Base-by-base conservation (phyloP, 805 yeast species). In the Crinitomyces ghanaensis region DNA sequence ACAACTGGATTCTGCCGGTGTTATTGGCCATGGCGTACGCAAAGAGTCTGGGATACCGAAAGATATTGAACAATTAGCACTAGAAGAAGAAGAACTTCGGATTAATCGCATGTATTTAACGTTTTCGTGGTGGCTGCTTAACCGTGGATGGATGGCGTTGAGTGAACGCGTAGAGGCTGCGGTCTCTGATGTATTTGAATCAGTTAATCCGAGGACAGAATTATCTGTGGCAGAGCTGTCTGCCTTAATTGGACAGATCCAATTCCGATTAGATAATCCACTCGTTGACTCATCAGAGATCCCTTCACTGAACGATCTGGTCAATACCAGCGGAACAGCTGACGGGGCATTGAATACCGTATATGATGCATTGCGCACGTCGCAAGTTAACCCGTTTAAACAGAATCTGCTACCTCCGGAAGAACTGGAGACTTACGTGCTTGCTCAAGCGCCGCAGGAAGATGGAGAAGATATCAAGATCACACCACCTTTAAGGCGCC, bases 61-160 rank as follows among this genome's bases (percentile, higher is more conserved):
- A 14, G 48, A 46, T 19, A 57, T 51, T 29, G 46, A 42, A 20
- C 31, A 30, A n/a, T 31, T 39, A 14, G 43, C 45, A 8, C 14
- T 41, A 23, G 53, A 47, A 15, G 51, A 45, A 19, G 45, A 48
- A 33, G 50, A 46, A 22, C 27, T 42, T 23, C 62, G 57, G 23
- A 69, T 70, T 43, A 73, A 77, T 49, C 88, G 91, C 47, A 78
- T 84, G 32, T 88, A 80, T 51, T 63, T 88, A 30, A 78, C 93
- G 0, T 69, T 84, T 41, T 77, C 86, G 40, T 88, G 96, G 95
- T 88, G 95, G 95, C 56, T 88, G 29, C 62, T 88, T 32, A 85
- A 88, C 54, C 72, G 75, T 42, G 97, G 97, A 0, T 84, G 91
- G 85, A 46, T 65, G 15, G 59, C 64, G 21, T 58, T 82, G 22